Base-by-base conservation (phyloP, 306 rosid genomes). In the Hylodesmum podocarpum region DNA sequence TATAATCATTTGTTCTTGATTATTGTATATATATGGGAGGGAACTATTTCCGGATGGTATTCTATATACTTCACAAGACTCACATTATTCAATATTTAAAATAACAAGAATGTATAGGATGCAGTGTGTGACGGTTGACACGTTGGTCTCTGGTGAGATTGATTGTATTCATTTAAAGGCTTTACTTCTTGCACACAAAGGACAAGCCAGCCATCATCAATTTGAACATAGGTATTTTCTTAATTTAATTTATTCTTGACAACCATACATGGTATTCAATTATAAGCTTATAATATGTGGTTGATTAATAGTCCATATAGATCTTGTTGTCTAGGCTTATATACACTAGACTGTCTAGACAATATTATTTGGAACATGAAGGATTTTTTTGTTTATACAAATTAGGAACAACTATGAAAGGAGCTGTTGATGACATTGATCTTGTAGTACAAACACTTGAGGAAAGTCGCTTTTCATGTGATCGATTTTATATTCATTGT, bases 171-270 rank as follows among this genome's bases (percentile, higher is more conserved):
- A 89, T 80, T 78, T 91, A 1, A 85, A 82, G 78, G 74, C 77
- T 54, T 86, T 73, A 63, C 77, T 91, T 51, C 78, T 85, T 4
- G 68, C 80, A 7, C 69, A 92, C 77, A 82, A n/a, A 83, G 81
- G 86, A 88, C 51, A 92, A 92, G 59, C 96, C 97, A 18, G 96
- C 97, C 47, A 88, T 90, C 40, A 66, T 92, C 80, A 90, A 87
- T 75, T 81, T 92, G 29, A 92, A 87, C 39, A 88, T 90, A 67
- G 96, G 93, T 92, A 8, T 67, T 36, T n/a, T n/a, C n/a, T n/a
- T n/a, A n/a, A n/a, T n/a, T n/a, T n/a, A n/a, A n/a, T n/a, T n/a
- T n/a, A n/a, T n/a, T n/a, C n/a, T n/a, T n/a, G n/a, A n/a, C n/a
- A n/a, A n/a, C n/a, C n/a, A n/a, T n/a, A n/a, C n/a, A n/a, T n/a